Base-by-base conservation (phyloP, 257 asterid species). In the Leonotis leonurus region DNA sequence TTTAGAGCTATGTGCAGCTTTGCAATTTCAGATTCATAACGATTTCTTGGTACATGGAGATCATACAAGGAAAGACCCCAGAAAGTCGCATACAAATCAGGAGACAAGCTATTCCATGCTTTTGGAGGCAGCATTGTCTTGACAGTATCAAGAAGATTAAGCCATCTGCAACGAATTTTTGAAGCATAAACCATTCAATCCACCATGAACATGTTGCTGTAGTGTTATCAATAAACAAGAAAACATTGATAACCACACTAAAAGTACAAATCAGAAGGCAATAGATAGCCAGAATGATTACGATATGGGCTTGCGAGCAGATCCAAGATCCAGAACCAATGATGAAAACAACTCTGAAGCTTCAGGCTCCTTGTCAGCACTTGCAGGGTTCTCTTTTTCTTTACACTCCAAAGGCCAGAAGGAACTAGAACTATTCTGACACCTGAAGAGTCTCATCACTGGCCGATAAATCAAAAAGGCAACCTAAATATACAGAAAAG, bases 31-130 rank as follows among this genome's bases (percentile, higher is more conserved):
- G 89, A 87, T 70, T 85, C 85, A 41, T 93, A 93, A 70, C 99
- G 94, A 59, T 68, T 82, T 85, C 84, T 79, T 54, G 99, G 99
- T 60, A 89, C 95, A 72, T 89, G 82, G 69, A 93, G 97, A 83
- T 93, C 99, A 72, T 93, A 93, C 30, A 93, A 79, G 13, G 96
- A 83, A 71, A 93, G 97, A 80, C 99, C 97, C 99, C 99, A 93
- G 73, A 93, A 93, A 70, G 99, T 90, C 24, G 95, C 95, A 75
- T 89, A 93, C 39, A 93, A 80, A 76, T 93, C 99, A 55, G 99
- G 87, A 64, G 99, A 93, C 77, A 93, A 81, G 72, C 99, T 93
- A 77, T 93, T 93, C 99, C 99, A 93, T 54, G 99, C 97, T 75
- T 87, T 93, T 30, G 95, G 62, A 59, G 99, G 99, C 73, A 93